These are phyloP conservation scores for Scheffersomyces spartinae DNA, from an alignment of 805 yeast genomes.

Conservation along the genomic window DNA sequence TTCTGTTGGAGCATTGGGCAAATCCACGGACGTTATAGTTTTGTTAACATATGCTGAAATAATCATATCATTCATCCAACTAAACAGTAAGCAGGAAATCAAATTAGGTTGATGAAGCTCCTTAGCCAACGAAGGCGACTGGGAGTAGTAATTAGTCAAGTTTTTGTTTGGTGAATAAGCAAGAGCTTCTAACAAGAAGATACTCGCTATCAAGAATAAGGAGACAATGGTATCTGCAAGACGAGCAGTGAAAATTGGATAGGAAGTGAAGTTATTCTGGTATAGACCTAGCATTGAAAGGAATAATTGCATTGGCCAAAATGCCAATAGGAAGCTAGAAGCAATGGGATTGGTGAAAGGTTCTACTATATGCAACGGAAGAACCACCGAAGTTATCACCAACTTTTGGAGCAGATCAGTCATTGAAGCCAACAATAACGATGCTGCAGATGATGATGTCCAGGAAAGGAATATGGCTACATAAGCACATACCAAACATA, in stretches of 20 bases:
- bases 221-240: conserved; percentile 56
- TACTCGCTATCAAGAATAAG: conserved; percentile 38
- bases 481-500: too few relatives aligned
- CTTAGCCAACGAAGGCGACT: conserved; percentile 1
- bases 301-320: too few relatives aligned
- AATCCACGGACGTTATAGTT: conserved; percentile 40
- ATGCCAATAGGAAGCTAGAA: conserved; percentile 25
- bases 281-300: too few relatives aligned
- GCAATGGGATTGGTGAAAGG: conserved; percentile 25
- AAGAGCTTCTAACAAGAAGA: too few relatives aligned
- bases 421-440: too few relatives aligned
- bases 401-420: too few relatives aligned
- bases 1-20: conserved; percentile 76
- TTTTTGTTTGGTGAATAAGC: too few relatives aligned
- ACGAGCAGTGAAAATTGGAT: conserved; percentile 17
- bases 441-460: too few relatives aligned
- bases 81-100: conserved; percentile 16
- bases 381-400: conserved; percentile 16
- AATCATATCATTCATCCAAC: conserved; percentile 23
- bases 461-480: too few relatives aligned
- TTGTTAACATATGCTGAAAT: conserved; percentile 15
- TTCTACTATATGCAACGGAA: conserved; percentile 36
- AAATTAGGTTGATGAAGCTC: conserved; percentile 14
- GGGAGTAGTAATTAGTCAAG: too few relatives aligned
- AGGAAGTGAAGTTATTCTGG: conserved; percentile 3